phyloP scores from a whole-genome alignment of 208 protist species.

The Acanthamoeba polyphaga region DNA sequence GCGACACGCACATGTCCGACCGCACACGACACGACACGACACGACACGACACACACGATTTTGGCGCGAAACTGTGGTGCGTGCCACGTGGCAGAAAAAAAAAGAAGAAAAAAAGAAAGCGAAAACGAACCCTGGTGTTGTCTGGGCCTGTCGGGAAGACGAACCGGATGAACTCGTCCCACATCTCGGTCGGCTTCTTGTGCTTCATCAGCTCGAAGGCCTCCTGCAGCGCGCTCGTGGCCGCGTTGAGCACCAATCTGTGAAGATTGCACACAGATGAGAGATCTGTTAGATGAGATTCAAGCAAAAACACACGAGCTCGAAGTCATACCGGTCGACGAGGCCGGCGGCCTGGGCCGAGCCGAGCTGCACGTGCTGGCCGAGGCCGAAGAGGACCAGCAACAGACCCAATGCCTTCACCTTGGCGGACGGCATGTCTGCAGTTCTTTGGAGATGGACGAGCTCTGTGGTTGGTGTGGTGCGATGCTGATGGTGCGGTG shows the following conservation, averaged over 20 bases:
- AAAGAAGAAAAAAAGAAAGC: no score
- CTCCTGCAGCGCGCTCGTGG: not conserved
- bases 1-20: no score
- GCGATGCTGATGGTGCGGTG: no score
- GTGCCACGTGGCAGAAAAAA: no score
- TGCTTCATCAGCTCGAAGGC: not conserved
- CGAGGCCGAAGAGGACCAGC: not conserved
- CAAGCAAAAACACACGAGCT: not conserved
- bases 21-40: no score
- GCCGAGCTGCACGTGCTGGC: not conserved
- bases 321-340: not conserved
- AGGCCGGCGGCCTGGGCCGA: not conserved
- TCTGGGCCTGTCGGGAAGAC: not conserved
- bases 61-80: no score
- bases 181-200: conserved; percentile 1
- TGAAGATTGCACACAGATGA: not conserved
- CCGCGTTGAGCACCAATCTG: not conserved
- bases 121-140: not conserved
- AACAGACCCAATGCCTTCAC: not conserved
- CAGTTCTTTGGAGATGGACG: no score
- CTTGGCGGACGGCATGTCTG: not conserved
- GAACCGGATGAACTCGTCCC: not conserved
- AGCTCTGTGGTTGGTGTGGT: no score
- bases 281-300: no score
- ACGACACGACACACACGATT: no score